Evolutionary conservation across 352 stramenopile genomes (phyloP), one percentile per base, ranked within the genome.

Genomic region (Phytophthora cactorum): DNA sequence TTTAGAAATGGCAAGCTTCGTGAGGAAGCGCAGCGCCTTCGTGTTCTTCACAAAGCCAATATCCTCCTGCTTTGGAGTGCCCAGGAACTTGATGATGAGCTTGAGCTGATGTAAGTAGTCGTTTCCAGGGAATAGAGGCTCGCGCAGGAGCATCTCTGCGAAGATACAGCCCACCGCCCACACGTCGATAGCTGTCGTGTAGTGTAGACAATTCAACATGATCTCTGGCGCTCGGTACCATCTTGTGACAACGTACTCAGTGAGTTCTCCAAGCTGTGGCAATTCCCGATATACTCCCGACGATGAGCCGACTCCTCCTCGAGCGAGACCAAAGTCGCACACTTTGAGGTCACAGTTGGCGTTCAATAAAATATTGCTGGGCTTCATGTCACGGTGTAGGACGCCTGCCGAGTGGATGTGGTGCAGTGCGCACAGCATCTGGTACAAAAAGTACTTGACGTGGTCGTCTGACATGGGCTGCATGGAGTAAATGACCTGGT

Each of bases 131-230:
- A 99, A 99, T 34, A 99, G 88, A 47, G 97, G 96, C 72, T 99
- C 98, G 39, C 97, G 85, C 38, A 91, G 69, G 15, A 99, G 86
- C 66, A 99, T 94, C 80, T 99, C 98, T 14, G 94, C 98, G 69
- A 99, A 98, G 63, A 99, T 99, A 70, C 98, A 99, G 15, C 97
- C 98, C 17, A 98, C 95, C 55, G 86, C 89, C 95, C 95, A 98
- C 14, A 98, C 72, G 68, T 98, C 95, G 59, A 99, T 93, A 22
- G 92, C 87, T 64, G 97, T 90, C 3, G 90, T 96, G 76, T 99
- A 99, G 36, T 98, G 80, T 43, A 98, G 84, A 64, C 91, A 98
- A 25, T 95, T 96, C 34, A 99, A 77, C 95, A 99, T 98, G 45
- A 97, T 93, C 77, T 97, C 90, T 5, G 90, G 89, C 15, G 91